A percentile compares a stretch with the other conserved stretches of the same genome.
phyloP scores from a whole-genome alignment of 1,284 basidiomycete genomes.

The Tilletia indica region DNA sequence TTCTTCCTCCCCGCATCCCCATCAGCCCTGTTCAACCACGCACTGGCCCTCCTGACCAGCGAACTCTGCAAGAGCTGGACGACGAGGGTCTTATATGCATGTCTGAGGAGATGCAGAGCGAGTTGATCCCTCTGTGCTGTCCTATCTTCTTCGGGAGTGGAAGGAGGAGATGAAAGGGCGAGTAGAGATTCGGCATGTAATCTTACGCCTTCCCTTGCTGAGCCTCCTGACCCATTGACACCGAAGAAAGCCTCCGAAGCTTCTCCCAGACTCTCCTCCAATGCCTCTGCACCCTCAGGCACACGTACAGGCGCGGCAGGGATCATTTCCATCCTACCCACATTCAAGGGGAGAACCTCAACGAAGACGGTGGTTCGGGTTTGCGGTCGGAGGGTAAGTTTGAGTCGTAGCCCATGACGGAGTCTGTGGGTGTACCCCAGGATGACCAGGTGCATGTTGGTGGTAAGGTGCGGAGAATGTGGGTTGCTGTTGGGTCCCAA shows the following conservation, averaged over 20 bases:
- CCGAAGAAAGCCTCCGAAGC: not conserved
- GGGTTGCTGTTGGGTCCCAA: constrained; percentile 5
- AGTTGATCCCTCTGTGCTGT: not conserved
- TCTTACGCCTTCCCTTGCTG: not conserved
- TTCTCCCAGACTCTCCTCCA: not conserved
- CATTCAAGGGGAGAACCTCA: not conserved
- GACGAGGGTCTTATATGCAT: not conserved
- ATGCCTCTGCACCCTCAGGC: not conserved
- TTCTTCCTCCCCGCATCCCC: not conserved
- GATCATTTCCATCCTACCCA: not conserved
- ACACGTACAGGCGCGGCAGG: not conserved
- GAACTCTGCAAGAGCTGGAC: not conserved
- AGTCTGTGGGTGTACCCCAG: constrained; percentile 1
- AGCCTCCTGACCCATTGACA: not conserved
- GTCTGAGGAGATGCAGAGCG: not conserved
- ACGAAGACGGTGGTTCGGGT: not conserved
- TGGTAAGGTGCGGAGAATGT: not conserved
- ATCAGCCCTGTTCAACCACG: not conserved
- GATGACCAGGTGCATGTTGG: not conserved
- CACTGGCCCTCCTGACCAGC: not conserved
- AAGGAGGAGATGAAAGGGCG: not conserved
- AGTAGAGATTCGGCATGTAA: not conserved
- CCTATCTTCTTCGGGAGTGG: not conserved
- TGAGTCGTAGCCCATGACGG: not conserved
- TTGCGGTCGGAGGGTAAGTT: not conserved